Evolutionary conservation across 2,329 filamentous ascomycete genomes (phyloP), one percentile per base, ranked within the genome.

Genomic region (Ploettnerulaceae sp.): DNA sequence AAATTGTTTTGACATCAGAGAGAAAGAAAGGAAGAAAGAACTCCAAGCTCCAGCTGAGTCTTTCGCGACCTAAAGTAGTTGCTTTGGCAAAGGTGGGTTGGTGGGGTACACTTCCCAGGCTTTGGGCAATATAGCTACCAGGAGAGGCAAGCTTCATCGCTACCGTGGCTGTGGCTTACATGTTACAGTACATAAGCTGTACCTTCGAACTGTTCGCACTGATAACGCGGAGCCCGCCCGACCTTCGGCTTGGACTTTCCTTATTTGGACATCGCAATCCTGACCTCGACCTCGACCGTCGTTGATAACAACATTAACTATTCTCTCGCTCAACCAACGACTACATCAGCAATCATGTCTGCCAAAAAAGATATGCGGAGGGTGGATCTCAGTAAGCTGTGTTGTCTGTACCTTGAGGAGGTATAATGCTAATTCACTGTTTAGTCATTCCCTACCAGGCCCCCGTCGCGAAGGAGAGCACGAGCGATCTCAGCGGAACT

Each of bases 381-480:
- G 61, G 68, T 74, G 50, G 85, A 90, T 66, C 74, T 90, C 56
- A 77, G 85, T 89, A 75, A 57, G 78, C 24, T 28, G 26, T 12
- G 56, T 59, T 48, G 29, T 11, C 51, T 33, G 5, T 15, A 8
- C 9, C 20, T 24, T 14, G 20, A 7, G n/a, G 11, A 11, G 18
- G 8, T 31, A 4, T 15, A 34, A 17, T 24, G 48, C 49, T 49
- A 45, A 52, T 24, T 12, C 24, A 15, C 14, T 15, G 25, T 14
- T 22, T 65, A 96, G 90, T 90, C 64, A 86, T 96, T 59, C 90
- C 90, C 51, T 96, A 93, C 68, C 81, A 88, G 67, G 84, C 85
- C 59, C 88, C 89, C 33, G 72, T 75, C 38, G 72, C 79, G 59
- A 81, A 82, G 61, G 77, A 79, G 59, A 75, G 72, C 53, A 71